phyloP scores from a whole-genome alignment of 495 filamentous ascomycete genomes.

The Bathelium albidoporum region DNA sequence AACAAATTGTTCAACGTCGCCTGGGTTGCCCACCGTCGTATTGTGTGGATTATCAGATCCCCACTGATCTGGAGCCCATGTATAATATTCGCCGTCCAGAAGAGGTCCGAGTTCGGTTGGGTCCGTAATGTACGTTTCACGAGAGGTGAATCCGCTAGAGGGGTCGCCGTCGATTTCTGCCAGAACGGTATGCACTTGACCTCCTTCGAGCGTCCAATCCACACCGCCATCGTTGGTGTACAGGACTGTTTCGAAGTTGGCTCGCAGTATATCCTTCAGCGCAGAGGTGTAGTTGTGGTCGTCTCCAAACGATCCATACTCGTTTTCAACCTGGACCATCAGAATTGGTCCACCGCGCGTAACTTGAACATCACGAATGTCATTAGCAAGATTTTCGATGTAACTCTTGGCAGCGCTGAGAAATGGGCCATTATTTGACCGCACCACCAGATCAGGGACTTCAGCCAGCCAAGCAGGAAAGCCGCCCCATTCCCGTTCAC shows the following conservation, averaged over 20 bases:
- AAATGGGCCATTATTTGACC: slow-evolving; percentile 31
- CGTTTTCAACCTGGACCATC: slow-evolving; percentile 42
- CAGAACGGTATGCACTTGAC: slow-evolving; percentile 33
- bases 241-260: slow-evolving; percentile 32
- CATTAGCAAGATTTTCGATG: slow-evolving; percentile 28
- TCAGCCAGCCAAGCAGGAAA: slow-evolving; percentile 37
- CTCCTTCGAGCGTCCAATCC: slow-evolving; percentile 33
- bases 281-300: slow-evolving; percentile 33
- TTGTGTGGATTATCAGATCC: slow-evolving; percentile 10
- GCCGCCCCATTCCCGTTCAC: slow-evolving; percentile 41
- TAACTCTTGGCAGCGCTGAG: slow-evolving; percentile 31
- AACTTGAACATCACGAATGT: slow-evolving; percentile 28
- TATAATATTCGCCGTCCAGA: slow-evolving; percentile 40
- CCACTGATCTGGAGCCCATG: slow-evolving; percentile 26
- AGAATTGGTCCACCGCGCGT: slow-evolving; percentile 36
- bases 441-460: slow-evolving; percentile 33
- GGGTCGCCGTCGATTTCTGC: slow-evolving; percentile 39
- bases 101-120: slow-evolving; percentile 33
- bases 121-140: slow-evolving; percentile 34
- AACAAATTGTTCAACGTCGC: slow-evolving; percentile 14
- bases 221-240: slow-evolving; percentile 41
- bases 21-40: slow-evolving; percentile 4
- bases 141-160: slow-evolving; percentile 31
- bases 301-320: slow-evolving; percentile 38
- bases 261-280: slow-evolving; percentile 30